Conservation (phyloP, 1,284 basidiomycete genomes). For the Melanopsichium pennsylvanicum region DNA sequence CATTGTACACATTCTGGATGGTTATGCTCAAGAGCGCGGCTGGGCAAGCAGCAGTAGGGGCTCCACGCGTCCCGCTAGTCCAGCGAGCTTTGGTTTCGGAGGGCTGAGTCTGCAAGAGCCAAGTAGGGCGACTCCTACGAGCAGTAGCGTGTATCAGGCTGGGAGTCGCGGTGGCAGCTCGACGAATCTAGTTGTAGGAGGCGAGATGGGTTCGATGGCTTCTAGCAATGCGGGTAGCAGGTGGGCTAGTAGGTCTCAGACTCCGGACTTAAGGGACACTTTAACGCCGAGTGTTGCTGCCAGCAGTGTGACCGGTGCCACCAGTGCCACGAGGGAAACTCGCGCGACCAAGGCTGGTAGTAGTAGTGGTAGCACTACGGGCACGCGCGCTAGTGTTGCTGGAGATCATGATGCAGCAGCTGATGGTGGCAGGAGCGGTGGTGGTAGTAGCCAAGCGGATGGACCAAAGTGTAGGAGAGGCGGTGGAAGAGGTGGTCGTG, state of each 20-base stretch:
- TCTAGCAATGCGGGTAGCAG: conserved; percentile 36
- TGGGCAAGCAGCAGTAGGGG: conserved; percentile 36
- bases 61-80: conserved; percentile 38
- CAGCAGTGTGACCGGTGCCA: conserved; percentile 10
- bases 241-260: conserved; percentile 43
- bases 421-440: neutral
- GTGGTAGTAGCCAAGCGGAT: no score
- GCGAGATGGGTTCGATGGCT: no score
- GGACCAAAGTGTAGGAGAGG: no score
- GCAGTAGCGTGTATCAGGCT: conserved; percentile 18
- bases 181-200: conserved; percentile 7
- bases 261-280: conserved; percentile 29
- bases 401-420: neutral
- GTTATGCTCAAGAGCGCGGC: conserved; percentile 46
- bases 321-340: conserved; percentile 1
- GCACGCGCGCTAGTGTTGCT: neutral
- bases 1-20: conserved; percentile 56
- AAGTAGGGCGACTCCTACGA: neutral
- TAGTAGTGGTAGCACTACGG: neutral
- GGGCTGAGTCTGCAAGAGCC: conserved; percentile 33
- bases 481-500: conserved; percentile 1
- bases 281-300: conserved; percentile 9
- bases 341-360: no score
- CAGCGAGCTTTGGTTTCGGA: conserved; percentile 22
- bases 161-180: conserved; percentile 23